These are phyloP conservation scores for Fraxinus latifolia DNA, from an alignment of 305 asterid species.

Conservation along the genomic window DNA sequence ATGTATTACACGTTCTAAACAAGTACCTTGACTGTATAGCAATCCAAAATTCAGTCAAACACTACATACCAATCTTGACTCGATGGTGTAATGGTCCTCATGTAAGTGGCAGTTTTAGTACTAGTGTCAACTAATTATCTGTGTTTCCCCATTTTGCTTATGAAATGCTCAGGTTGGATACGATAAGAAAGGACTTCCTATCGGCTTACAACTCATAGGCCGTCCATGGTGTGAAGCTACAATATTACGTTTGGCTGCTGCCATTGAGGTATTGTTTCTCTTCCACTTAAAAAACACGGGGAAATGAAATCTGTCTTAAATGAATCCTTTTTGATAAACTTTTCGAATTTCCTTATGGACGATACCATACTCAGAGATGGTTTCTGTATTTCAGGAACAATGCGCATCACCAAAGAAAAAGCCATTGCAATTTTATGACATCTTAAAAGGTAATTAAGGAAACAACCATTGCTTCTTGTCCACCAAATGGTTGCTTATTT, in stretches of 20 bases:
- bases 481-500: conserved; percentile 1
- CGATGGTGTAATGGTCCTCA: not conserved
- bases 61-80: not conserved
- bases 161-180: conserved; percentile 66
- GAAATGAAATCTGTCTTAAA: not conserved
- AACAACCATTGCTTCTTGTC: not conserved
- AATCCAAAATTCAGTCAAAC: not conserved
- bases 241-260: conserved; percentile 77
- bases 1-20: not conserved
- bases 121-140: not conserved
- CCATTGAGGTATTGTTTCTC: conserved; percentile 58
- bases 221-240: conserved; percentile 99
- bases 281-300: not conserved
- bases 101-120: not conserved
- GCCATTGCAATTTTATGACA: conserved; percentile 69
- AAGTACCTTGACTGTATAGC: not conserved
- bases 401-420: conserved; percentile 63
- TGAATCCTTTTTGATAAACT: not conserved
- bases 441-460: conserved; percentile 56
- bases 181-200: conserved; percentile 94
- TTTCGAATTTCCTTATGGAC: not conserved
- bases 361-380: conserved; percentile 14
- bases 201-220: conserved; percentile 87
- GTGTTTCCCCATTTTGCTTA: not conserved
- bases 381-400: conserved; percentile 50